Conservation (phyloP, 2,329 filamentous ascomycete genomes). For the Colletotrichum tamarilloi region DNA sequence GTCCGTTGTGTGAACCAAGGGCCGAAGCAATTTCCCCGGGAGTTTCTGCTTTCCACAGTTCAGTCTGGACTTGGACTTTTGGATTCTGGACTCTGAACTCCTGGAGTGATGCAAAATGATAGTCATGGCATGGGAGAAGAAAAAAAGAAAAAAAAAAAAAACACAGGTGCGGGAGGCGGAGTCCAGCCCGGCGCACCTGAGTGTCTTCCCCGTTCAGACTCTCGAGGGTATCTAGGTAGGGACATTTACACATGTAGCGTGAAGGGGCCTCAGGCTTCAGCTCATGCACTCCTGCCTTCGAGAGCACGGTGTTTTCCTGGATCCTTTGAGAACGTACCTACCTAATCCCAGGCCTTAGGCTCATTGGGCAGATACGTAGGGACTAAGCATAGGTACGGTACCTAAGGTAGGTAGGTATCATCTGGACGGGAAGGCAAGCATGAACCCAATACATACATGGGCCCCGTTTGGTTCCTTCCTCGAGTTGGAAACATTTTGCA, state of each 20-base stretch:
- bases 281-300: no score
- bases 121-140: neutral
- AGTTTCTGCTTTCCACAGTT: neutral
- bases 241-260: neutral
- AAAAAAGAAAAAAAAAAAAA: neutral
- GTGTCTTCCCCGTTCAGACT: neutral
- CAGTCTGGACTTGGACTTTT: neutral
- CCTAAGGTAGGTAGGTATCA: no score
- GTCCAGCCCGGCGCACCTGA: neutral
- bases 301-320: no score
- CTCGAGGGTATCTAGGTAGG: neutral
- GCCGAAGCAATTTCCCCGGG: constrained; percentile 3
- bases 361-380: no score
- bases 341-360: no score
- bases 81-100: neutral
- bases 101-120: no score
- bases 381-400: no score
- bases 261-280: no score
- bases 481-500: neutral
- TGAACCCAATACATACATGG: no score
- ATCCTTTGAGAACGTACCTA: no score
- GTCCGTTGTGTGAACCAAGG: neutral
- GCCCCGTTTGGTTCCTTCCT: no score
- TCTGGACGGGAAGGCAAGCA: no score
- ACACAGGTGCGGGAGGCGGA: neutral